phyloP scores from a whole-genome alignment of 2,329 filamentous ascomycete species.

The Neopestalotiopsis sp. region DNA sequence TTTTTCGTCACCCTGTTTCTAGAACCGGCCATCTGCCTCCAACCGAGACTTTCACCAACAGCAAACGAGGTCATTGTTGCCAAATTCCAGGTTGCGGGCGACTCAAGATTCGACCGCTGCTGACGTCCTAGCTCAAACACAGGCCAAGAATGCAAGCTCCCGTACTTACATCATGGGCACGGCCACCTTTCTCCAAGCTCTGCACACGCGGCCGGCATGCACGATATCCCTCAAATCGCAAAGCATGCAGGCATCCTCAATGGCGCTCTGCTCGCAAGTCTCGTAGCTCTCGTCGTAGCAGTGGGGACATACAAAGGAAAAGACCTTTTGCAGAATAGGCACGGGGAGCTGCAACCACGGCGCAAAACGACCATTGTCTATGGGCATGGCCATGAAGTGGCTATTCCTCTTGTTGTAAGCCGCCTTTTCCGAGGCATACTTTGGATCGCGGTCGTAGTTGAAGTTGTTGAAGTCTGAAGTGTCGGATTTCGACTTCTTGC shows the following conservation, averaged over 20 bases:
- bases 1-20: neutral
- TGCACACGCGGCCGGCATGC: constrained; percentile 76
- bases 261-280: constrained; percentile 79
- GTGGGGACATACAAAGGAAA: constrained; percentile 84
- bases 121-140: neutral
- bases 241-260: constrained; percentile 85
- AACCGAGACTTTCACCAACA: neutral
- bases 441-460: constrained; percentile 29
- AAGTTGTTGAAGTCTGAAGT: constrained; percentile 22
- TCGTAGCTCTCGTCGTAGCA: constrained; percentile 77
- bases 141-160: neutral
- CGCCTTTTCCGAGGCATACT: constrained; percentile 20
- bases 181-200: constrained; percentile 68
- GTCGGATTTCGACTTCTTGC: constrained; percentile 35
- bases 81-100: no score
- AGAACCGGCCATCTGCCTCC: neutral
- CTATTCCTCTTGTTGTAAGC: constrained; percentile 27
- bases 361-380: constrained; percentile 26
- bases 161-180: constrained; percentile 64
- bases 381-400: neutral
- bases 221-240: constrained; percentile 91
- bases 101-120: neutral
- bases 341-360: constrained; percentile 61
- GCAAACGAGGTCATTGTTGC: neutral
- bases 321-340: constrained; percentile 76